phyloP scores from a whole-genome alignment of 2,329 filamentous ascomycete genomes.

The Aspergillus unguis region DNA sequence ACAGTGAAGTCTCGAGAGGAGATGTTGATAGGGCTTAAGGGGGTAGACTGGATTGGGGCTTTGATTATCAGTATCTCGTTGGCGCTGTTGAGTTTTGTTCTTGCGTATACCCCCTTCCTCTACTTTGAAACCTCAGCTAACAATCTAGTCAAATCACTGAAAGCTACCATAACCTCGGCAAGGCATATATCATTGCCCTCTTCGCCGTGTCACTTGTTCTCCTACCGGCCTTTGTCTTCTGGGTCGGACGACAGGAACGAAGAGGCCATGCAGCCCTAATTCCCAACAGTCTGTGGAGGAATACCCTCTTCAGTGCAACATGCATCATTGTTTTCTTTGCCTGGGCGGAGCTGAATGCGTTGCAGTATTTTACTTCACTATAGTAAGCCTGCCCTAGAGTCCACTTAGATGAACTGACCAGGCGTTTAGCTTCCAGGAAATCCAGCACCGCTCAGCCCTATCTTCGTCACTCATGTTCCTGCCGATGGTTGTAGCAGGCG shows the following conservation, averaged over 20 bases:
- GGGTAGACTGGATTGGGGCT: conserved; percentile 56
- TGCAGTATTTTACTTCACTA: conserved; percentile 34
- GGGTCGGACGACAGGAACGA: conserved; percentile 52
- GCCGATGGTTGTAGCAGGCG: conserved; percentile 40
- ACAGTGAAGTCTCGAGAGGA: neutral
- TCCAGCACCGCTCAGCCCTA: conserved; percentile 47
- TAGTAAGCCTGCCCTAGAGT: neutral
- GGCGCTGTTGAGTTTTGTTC: conserved; percentile 51
- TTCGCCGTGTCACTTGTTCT: conserved; percentile 44
- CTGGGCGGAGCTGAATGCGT: conserved; percentile 45
- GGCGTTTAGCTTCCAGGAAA: conserved; percentile 45
- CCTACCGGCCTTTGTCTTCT: conserved; percentile 52
- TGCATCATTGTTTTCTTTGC: conserved; percentile 52
- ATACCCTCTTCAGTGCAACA: conserved; percentile 53
- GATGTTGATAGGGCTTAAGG: conserved; percentile 6
- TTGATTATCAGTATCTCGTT: conserved; percentile 45
- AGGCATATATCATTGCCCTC: conserved; percentile 45
- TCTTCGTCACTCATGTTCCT: conserved; percentile 47
- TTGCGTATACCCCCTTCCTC: conserved; percentile 30
- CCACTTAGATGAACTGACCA: neutral
- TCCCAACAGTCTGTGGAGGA: conserved; percentile 62
- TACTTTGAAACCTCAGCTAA: conserved; percentile 36
- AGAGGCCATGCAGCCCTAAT: conserved; percentile 54
- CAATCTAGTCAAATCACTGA: conserved; percentile 12
- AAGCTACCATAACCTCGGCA: conserved; percentile 2